These are phyloP conservation scores for Anaeromyces robustus DNA, from an alignment of 192 early-diverging fungal genomes.

Conservation along the genomic window DNA sequence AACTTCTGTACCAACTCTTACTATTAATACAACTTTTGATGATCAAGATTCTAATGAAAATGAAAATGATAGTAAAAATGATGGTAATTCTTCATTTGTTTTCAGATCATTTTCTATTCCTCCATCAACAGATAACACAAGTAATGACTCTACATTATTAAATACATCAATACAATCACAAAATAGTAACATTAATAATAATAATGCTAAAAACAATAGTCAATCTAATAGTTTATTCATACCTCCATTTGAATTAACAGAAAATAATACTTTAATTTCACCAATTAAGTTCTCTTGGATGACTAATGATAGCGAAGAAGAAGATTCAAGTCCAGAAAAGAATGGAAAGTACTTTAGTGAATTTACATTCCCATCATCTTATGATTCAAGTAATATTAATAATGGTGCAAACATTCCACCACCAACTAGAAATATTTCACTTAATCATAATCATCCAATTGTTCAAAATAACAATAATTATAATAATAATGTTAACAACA, in stretches of 20 bases:
- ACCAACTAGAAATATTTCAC: neutral
- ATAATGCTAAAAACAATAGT: neutral
- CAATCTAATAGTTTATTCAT: neutral
- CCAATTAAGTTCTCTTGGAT: neutral
- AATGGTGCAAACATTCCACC: neutral
- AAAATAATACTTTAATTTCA: neutral
- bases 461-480: neutral
- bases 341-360: neutral
- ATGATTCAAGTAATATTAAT: neutral
- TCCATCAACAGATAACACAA: neutral
- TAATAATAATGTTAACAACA: neutral
- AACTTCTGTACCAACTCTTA: neutral
- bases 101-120: neutral
- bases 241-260: neutral
- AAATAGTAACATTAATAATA: neutral
- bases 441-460: neutral
- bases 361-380: neutral
- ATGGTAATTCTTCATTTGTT: neutral
- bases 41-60: neutral
- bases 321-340: neutral
- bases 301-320: neutral
- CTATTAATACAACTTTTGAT: neutral
- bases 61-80: neutral
- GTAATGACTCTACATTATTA: neutral
- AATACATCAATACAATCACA: neutral